Conservation (phyloP, 345 rosid species). For the Salix dunnii region DNA sequence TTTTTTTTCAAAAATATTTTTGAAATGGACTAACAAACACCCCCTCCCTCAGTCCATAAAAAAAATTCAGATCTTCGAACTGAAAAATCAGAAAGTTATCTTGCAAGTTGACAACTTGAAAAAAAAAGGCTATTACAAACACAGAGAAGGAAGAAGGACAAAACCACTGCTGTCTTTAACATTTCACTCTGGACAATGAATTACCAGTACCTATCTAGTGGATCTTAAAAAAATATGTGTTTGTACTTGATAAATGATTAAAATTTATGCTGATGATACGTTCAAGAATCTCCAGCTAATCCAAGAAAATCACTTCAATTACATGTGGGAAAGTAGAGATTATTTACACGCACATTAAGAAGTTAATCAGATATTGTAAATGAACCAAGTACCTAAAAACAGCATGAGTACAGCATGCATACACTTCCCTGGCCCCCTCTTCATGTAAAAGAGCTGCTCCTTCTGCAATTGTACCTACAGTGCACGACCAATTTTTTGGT, state of each 20-base stretch:
- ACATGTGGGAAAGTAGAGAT: background rate
- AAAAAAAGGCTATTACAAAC: background rate
- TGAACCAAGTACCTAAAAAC: slow-evolving; percentile 47
- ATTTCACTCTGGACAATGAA: background rate
- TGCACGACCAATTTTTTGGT: background rate
- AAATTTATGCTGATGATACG: background rate
- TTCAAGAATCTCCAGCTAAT: background rate
- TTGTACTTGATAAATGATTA: background rate
- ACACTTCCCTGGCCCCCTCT: slow-evolving; percentile 34
- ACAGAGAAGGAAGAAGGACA: background rate
- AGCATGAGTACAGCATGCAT: slow-evolving; percentile 34
- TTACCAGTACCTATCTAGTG: background rate
- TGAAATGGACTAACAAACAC: too few relatives aligned
- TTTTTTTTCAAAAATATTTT: too few relatives aligned
- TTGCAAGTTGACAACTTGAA: background rate
- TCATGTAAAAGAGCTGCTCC: slow-evolving; percentile 29
- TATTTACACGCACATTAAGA: background rate
- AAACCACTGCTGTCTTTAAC: background rate
- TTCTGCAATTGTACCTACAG: slow-evolving; percentile 43
- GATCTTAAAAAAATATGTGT: background rate
- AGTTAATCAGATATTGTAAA: background rate
- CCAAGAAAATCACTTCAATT: background rate
- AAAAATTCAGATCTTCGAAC: background rate
- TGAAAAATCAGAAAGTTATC: background rate
- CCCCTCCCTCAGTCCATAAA: background rate